Percentiles rank a stretch among this genome's conserved stretches.
Evolutionary conservation across 345 rosid species (phyloP).

Genomic region (Pelargonium nanum): DNA sequence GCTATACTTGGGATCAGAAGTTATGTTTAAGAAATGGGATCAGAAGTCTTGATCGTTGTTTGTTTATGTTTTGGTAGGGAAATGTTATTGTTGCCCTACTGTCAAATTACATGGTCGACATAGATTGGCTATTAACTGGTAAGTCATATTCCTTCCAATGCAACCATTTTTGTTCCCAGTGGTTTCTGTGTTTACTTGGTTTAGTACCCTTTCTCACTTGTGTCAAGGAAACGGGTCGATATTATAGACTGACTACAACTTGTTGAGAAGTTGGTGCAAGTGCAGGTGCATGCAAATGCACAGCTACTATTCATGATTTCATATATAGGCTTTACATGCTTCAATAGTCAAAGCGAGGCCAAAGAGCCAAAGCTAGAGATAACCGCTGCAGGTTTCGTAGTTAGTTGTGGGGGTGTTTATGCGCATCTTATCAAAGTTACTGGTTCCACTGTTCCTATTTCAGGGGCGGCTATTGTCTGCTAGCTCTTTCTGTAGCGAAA

Average conservation of each 20-base stretch:
- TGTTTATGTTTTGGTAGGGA: slow-evolving; percentile 36
- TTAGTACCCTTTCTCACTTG: slow-evolving; percentile 1
- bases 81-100: slow-evolving; percentile 59
- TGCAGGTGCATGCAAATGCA: background rate
- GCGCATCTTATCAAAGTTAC: too few species aligned
- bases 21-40: background rate
- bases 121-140: slow-evolving; percentile 75
- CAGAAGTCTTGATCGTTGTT: slow-evolving; percentile 9
- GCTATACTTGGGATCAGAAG: background rate
- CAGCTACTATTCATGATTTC: too few species aligned
- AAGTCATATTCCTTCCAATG: slow-evolving; percentile 9
- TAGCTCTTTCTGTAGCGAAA: background rate
- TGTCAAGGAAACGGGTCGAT: too few species aligned
- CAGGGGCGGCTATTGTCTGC: background rate
- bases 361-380: background rate
- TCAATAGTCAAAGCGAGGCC: background rate
- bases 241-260: background rate
- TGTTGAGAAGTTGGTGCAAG: background rate
- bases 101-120: slow-evolving; percentile 91
- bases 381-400: too few species aligned
- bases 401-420: too few species aligned
- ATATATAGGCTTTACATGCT: background rate
- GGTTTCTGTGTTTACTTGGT: background rate
- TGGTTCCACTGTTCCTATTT: background rate
- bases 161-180: background rate